Percentiles rank a stretch among this genome's conserved stretches.
These are phyloP conservation scores for Verbascum thapsus DNA, from an alignment of 257 asterid species.

Conservation along the genomic window DNA sequence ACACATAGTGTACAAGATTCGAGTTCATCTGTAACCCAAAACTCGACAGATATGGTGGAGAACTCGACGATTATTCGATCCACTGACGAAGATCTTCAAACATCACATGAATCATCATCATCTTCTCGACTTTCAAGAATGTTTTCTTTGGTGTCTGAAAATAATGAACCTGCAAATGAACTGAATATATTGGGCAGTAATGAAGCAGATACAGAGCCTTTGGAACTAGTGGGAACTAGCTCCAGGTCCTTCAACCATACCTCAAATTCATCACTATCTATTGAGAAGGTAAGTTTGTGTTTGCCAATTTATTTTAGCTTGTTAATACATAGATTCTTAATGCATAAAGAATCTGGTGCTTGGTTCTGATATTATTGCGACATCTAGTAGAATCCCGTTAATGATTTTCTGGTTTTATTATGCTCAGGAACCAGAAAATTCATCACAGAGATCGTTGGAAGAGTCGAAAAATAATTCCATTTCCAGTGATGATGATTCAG, in stretches of 20 bases:
- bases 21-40: constrained; percentile 19
- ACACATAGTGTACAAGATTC: constrained; percentile 18
- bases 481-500: no score
- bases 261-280: constrained; percentile 5
- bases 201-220: constrained; percentile 23
- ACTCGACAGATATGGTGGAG: constrained; percentile 22
- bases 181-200: background rate
- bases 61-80: constrained; percentile 16
- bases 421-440: no score
- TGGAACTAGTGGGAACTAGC: constrained; percentile 24
- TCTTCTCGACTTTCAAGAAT: constrained; percentile 21
- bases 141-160: constrained; percentile 25
- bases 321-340: no score
- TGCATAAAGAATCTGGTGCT: no score
- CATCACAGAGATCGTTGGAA: no score
- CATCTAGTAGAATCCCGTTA: no score
- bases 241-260: constrained; percentile 8
- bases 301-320: no score
- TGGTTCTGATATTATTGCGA: no score
- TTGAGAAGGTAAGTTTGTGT: constrained; percentile 15
- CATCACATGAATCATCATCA: no score
- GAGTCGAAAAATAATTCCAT: no score
- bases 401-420: no score
- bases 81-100: constrained; percentile 21
- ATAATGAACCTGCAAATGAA: background rate